Conservation (phyloP, 495 filamentous ascomycete genomes). For the Polyplosphaeria fusca region DNA sequence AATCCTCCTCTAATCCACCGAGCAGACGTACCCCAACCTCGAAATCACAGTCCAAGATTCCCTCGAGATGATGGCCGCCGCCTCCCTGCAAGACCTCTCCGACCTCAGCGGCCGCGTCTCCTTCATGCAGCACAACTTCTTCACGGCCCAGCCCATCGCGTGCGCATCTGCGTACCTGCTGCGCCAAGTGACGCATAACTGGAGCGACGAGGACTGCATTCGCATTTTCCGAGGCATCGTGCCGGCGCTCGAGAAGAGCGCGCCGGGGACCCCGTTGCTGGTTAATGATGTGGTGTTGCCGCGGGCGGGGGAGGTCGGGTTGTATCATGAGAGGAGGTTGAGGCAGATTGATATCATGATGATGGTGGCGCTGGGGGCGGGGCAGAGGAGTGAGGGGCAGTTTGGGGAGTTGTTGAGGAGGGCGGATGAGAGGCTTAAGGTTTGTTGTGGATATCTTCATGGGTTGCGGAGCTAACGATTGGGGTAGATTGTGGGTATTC, state of each 20-base stretch:
- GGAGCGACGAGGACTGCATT: conserved; percentile 33
- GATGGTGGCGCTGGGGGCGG: too few species aligned
- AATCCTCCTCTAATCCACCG: not conserved
- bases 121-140: conserved; percentile 39
- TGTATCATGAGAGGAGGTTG: too few species aligned
- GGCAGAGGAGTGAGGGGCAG: too few species aligned
- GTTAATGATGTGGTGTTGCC: conserved; percentile 42
- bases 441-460: too few species aligned
- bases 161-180: conserved; percentile 35
- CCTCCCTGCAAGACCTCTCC: not conserved
- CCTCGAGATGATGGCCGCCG: conserved; percentile 32
- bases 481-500: too few species aligned
- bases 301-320: too few species aligned
- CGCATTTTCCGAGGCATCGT: conserved; percentile 34
- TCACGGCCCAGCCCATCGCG: conserved; percentile 33
- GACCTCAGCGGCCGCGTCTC: conserved; percentile 28
- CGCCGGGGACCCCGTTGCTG: conserved; percentile 33
- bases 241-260: conserved; percentile 34
- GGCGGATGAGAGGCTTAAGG: too few species aligned
- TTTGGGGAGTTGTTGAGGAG: too few species aligned
- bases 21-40: conserved; percentile 33
- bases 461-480: too few species aligned
- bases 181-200: conserved; percentile 39
- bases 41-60: conserved; percentile 36
- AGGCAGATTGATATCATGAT: too few species aligned